phyloP scores from a whole-genome alignment of 768 basidiomycete genomes.

The Coprinopsis sp. region DNA sequence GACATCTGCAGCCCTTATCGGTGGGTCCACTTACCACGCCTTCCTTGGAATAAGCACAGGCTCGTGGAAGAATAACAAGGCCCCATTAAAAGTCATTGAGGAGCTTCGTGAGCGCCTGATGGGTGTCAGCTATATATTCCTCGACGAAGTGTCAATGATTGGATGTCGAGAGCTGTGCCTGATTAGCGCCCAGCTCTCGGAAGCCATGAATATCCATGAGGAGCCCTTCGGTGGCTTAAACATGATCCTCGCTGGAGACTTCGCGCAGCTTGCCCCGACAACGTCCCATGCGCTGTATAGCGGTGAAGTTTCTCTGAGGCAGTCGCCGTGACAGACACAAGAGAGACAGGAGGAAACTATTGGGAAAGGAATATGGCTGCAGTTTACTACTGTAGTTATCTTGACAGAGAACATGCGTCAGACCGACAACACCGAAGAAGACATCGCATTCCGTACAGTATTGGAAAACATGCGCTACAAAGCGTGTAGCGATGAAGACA shows the following conservation, averaged over 20 bases:
- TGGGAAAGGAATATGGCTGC: slow-evolving; percentile 30
- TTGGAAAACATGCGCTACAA: slow-evolving; percentile 36
- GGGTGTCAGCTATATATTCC: slow-evolving; percentile 33
- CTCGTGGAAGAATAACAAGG: slow-evolving; percentile 6
- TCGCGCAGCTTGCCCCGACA: slow-evolving; percentile 37
- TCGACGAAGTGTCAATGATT: slow-evolving; percentile 44
- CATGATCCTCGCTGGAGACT: slow-evolving; percentile 42
- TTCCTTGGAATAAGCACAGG: slow-evolving; percentile 12
- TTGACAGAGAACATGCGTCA: slow-evolving; percentile 34
- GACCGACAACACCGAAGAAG: slow-evolving; percentile 14
- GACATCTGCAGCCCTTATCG: slow-evolving; percentile 6
- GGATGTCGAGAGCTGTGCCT: slow-evolving; percentile 23
- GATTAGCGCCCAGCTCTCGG: slow-evolving; percentile 21
- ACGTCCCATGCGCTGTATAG: slow-evolving; percentile 2
- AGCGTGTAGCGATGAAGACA: slow-evolving; percentile 33
- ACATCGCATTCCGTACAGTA: slow-evolving; percentile 23
- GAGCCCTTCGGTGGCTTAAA: slow-evolving; percentile 32
- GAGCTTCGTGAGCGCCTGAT: slow-evolving; percentile 12
- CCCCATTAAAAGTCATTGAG: slow-evolving; percentile 4
- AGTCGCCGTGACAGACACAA: background rate
- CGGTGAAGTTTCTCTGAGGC: background rate
- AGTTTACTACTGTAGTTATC: slow-evolving; percentile 29
- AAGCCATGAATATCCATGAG: slow-evolving; percentile 15
- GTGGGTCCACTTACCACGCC: slow-evolving; percentile 28
- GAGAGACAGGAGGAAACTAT: slow-evolving; percentile 17